A percentile compares a stretch with the other conserved stretches of the same genome.
phyloP scores from a whole-genome alignment of 805 yeast species.

The Starmerella kuoi region DNA sequence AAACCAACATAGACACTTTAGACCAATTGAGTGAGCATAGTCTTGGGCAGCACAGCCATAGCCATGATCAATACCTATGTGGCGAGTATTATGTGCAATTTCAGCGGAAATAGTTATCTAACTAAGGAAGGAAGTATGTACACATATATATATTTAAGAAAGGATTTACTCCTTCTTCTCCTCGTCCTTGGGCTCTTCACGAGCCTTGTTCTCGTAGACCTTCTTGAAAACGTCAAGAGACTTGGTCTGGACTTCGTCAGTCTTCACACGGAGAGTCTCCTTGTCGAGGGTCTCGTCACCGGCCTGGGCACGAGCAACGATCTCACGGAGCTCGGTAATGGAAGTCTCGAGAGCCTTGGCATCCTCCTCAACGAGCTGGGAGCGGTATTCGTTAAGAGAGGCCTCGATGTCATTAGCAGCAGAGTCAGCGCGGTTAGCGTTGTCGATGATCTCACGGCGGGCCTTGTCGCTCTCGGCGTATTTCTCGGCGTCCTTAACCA shows the following conservation, averaged over 20 bases:
- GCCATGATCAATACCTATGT: no score
- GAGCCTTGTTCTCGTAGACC: slow-evolving; percentile 41
- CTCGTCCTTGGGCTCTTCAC: slow-evolving; percentile 25
- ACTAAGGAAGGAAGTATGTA: no score
- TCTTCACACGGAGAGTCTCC: slow-evolving; percentile 59
- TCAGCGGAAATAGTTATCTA: no score
- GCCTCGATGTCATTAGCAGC: slow-evolving; percentile 79
- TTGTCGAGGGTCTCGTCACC: slow-evolving; percentile 51
- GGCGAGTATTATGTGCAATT: no score
- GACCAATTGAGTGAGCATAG: no score
- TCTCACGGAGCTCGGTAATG: slow-evolving; percentile 57
- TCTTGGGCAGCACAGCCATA: no score
- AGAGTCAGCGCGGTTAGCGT: slow-evolving; percentile 74
- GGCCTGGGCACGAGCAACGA: slow-evolving; percentile 53
- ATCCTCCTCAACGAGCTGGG: slow-evolving; percentile 47
- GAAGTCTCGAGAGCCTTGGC: slow-evolving; percentile 43
- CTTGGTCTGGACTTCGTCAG: slow-evolving; percentile 71
- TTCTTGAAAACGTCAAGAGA: slow-evolving; percentile 74
- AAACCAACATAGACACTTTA: no score
- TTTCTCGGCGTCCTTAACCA: slow-evolving; percentile 85
- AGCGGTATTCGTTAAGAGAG: slow-evolving; percentile 67
- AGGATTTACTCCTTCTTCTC: slow-evolving; percentile 20
- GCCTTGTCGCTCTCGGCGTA: slow-evolving; percentile 80
- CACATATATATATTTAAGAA: no score
- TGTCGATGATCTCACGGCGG: slow-evolving; percentile 69